phyloP scores from a whole-genome alignment of 768 basidiomycete genomes.

The Amanita exitialis region DNA sequence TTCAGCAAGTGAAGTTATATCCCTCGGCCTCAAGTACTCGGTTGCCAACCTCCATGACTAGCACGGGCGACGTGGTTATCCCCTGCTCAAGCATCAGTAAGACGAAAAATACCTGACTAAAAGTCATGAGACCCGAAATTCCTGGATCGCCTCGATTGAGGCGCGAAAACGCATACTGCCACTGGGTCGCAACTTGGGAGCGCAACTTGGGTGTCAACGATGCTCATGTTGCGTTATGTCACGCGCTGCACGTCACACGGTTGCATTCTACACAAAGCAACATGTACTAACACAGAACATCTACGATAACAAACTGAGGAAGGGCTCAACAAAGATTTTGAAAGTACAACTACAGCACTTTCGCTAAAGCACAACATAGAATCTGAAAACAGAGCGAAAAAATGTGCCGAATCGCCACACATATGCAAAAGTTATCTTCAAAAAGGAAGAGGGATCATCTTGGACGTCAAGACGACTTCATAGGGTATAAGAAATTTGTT shows the following conservation, averaged over 20 bases:
- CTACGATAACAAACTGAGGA: too few relatives aligned
- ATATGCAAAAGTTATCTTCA: not conserved
- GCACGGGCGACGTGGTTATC: conserved; percentile 1
- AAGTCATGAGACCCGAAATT: conserved; percentile 53
- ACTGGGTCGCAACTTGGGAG: conserved; percentile 57
- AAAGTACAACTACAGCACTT: not conserved
- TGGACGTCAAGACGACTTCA: too few relatives aligned
- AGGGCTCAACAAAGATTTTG: not conserved
- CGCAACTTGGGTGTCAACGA: conserved; percentile 51
- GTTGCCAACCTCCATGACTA: conserved; percentile 5
- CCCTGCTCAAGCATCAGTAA: conserved; percentile 11
- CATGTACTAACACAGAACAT: too few relatives aligned
- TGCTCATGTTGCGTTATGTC: too few relatives aligned
- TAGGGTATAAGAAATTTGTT: too few relatives aligned
- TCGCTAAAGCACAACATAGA: not conserved
- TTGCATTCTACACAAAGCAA: not conserved
- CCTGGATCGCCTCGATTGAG: conserved; percentile 50
- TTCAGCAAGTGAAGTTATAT: not conserved
- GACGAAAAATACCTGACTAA: conserved; percentile 40
- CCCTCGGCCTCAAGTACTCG: conserved; percentile 3
- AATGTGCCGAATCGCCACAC: not conserved
- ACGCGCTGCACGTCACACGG: not conserved
- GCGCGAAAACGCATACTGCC: conserved; percentile 61
- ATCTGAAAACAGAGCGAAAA: not conserved
- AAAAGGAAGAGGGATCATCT: too few relatives aligned